Conservation (phyloP, 805 yeast species). For the Yueomyces sp. region DNA sequence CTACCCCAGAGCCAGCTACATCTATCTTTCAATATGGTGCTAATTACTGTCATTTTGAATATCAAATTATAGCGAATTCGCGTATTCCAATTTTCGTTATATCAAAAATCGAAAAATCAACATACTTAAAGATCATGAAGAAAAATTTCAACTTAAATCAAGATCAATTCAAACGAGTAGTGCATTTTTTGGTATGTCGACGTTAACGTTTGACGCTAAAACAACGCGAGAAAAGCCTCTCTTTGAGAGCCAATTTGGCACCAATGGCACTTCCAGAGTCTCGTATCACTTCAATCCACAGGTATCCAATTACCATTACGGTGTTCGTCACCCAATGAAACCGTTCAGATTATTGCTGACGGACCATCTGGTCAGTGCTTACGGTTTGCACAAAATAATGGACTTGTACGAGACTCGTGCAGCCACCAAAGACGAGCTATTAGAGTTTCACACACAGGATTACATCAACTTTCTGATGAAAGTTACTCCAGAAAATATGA, state of each 20-base stretch:
- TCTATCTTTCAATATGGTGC: too few relatives aligned
- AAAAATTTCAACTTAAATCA: too few relatives aligned
- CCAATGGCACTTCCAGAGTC: constrained; percentile 42
- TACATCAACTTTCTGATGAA: constrained; percentile 63
- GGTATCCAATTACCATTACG: constrained; percentile 75
- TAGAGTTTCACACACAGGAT: constrained; percentile 78
- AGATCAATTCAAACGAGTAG: too few relatives aligned
- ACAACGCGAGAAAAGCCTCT: constrained; percentile 31
- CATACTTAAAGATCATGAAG: too few relatives aligned
- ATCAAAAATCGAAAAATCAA: too few relatives aligned
- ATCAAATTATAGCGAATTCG: too few relatives aligned
- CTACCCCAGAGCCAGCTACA: too few relatives aligned
- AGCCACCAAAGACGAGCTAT: constrained; percentile 71
- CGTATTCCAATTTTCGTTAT: too few relatives aligned
- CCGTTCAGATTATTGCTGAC: constrained; percentile 90
- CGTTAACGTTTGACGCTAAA: constrained; percentile 30
- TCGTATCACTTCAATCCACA: constrained; percentile 82
- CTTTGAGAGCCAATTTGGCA: constrained; percentile 33
- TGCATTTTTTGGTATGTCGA: constrained; percentile 10
- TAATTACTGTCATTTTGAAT: too few relatives aligned
- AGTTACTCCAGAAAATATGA: constrained; percentile 61
- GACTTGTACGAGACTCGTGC: constrained; percentile 74
- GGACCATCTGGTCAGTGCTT: constrained; percentile 76
- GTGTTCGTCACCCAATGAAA: constrained; percentile 96
- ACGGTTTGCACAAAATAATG: constrained; percentile 80